Evolutionary conservation across 1,284 basidiomycete species (phyloP), one percentile per base, ranked within the genome.

Genomic region (Ceratobasidium sp.): DNA sequence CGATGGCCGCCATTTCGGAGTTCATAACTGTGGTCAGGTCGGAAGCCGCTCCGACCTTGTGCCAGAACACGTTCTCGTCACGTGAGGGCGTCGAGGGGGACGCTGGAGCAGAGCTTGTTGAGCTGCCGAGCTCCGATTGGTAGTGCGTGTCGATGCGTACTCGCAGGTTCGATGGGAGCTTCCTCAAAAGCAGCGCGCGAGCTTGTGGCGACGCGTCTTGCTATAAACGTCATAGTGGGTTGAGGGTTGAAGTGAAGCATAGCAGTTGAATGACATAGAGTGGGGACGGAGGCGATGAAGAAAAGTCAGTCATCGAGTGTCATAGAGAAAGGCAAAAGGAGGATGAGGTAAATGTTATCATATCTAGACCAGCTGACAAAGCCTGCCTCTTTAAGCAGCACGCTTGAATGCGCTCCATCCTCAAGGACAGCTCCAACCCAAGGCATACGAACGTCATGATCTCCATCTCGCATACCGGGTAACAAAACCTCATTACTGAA

Each of bases 41-140:
- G 74, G 86, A 84, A 79, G 94, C 90, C 14, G 86, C 87, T 0
- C 91, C 93, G 44, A 96, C 82, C 76, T 86, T 86, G 69, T 88
- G 81, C 94, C 94, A 96, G 81, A 93, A 93, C 54, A 89, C 89
- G 47, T 83, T 85, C 81, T 95, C 91, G 81, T 93, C 93, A 2
- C 84, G 67, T n/a, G 67, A 47, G 22, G 67, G 67, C 19, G 67
- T 59, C 27, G 67, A 71, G 19, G 57, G 79, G 22, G 80, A 57
- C 31, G 82, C 81, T 31, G 83, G 78, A 17, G 78, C 79, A n/a
- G 79, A 19, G 53, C 79, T 77, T 27, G 76, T 75, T 47, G 84
- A 82, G 81, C 45, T 47, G 60, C 60, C 48, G 22, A 36, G 19
- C 57, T 44, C 24, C 41, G 73, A 60, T 51, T 45, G 77, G 60